Conservation (phyloP, 2,329 filamentous ascomycete genomes). For the Microcyclosporella mali region DNA sequence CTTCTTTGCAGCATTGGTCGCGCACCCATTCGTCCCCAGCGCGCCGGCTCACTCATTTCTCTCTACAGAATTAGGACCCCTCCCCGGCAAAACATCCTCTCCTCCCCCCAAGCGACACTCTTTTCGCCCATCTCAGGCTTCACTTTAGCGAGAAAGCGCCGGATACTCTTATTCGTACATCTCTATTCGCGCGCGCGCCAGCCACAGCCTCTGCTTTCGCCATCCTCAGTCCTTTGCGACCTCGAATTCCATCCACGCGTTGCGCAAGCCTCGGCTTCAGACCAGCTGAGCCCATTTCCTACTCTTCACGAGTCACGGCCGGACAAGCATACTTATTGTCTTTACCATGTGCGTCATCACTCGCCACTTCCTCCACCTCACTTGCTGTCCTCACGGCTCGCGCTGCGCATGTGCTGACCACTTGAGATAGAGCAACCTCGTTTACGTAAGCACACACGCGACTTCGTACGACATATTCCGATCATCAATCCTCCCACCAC, state of each 20-base stretch:
- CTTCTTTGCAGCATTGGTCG: no score
- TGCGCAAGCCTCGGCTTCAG: conserved; percentile 1
- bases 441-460: conserved; percentile 19
- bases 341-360: conserved; percentile 21
- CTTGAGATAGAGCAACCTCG: conserved; percentile 9
- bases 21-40: no score
- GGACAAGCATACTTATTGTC: conserved; percentile 29
- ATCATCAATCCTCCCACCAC: conserved; percentile 6
- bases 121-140: conserved; percentile 11
- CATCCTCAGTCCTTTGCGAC: conserved; percentile 11
- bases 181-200: neutral
- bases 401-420: conserved; percentile 10
- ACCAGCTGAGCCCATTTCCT: conserved; percentile 15
- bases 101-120: conserved; percentile 9
- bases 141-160: conserved; percentile 8
- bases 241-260: neutral
- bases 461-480: conserved; percentile 12
- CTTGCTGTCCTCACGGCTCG: conserved; percentile 1
- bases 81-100: conserved; percentile 9
- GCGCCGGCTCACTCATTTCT: conserved; percentile 14
- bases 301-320: conserved; percentile 27
- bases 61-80: conserved; percentile 18
- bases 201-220: no score
- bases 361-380: conserved; percentile 2
- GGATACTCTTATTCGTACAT: conserved; percentile 1